Evolutionary conservation across 768 basidiomycete genomes (phyloP), one percentile per base, ranked within the genome.

Genomic region (Pleurotus tuber-regium): DNA sequence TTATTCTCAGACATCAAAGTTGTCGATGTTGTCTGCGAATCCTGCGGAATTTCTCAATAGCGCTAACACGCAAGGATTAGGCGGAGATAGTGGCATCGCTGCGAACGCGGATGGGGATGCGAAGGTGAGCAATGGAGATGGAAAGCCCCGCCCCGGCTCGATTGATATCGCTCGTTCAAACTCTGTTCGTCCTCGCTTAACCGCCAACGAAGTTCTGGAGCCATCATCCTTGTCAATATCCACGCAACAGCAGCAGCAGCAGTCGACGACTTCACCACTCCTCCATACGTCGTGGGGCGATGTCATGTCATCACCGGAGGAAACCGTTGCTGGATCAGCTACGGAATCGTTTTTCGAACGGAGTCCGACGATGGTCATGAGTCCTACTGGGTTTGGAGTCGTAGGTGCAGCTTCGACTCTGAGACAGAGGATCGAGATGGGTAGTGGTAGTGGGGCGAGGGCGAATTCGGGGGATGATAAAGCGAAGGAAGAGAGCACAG

Each of bases 201-300:
- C 35, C 35, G 35, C 35, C 21, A 19, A 16, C 3, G 14, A 2
- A n/a, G 35, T 16, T 16, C 0, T n/a, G 1, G 35, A 38, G 21
- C n/a, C n/a, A n/a, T n/a, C n/a, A n/a, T n/a, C n/a, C n/a, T n/a
- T n/a, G n/a, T n/a, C n/a, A n/a, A n/a, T n/a, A n/a, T 14, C n/a
- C n/a, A 16, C 35, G 14, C n/a, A 38, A 9, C 14, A 2, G 35
- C 10, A 16, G 35, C 6, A 16, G n/a, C n/a, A 16, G n/a, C n/a
- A 48, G 23, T 33, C 30, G 5, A 68, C 64, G 4, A 14, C 31
- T 8, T 48, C 73, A 7, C 73, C 74, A 0, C 63, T 78, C 5
- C 61, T 76, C 1, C 71, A 74, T 51, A 74, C 76, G 16, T 66
- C 61, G 3, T 76, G 72, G 74, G 71, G 66, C 3, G 67, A 70